Base-by-base conservation (phyloP, 345 rosid species). In the Populus euphratica region DNA sequence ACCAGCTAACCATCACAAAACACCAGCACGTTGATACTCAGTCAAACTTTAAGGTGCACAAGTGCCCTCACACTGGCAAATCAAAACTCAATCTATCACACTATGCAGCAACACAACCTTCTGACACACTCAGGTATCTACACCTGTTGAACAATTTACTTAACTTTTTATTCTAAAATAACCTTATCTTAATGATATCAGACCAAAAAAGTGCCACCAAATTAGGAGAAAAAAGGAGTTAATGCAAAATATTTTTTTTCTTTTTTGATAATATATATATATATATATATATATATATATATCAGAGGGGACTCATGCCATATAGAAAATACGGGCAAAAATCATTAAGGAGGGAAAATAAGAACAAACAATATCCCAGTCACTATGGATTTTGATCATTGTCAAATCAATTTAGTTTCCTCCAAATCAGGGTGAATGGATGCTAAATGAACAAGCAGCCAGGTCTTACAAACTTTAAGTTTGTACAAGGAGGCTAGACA, bases 391-490 rank as follows among this genome's bases (percentile, higher is more conserved):
- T 35, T 76, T 65, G 64, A 65, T 71, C 68, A 77, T 41, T 64
- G 68, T 62, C 47, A 73, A 29, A 70, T 69, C 35, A 52, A 33
- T 67, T 29, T 27, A 68, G 44, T 68, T 81, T 81, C 69, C 67
- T 71, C 73, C 80, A 70, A 35, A 44, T 63, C 66, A 38, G 69
- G 47, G 76, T 33, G 41, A 64, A 73, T 18, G 39, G 33, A 72
- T 38, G 35, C 33, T 39, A 68, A 56, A 23, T 5, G 35, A 50
- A 62, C 56, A 75, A 14, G 73, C 68, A 69, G 69, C 73, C 74
- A 52, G 68, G 81, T 61, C 66, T 68, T 62, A 70, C 39, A 76
- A 77, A 75, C 78, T 73, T 29, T n/a, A 72, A 38, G 41, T 76
- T 70, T 64, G 68, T 78, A 21, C 11, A 68, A 29, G 56, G 63